A percentile compares a stretch with the other conserved stretches of the same genome.
Evolutionary conservation across 1,139 yeast species (phyloP).

Genomic region (Geotrichum candidum): DNA sequence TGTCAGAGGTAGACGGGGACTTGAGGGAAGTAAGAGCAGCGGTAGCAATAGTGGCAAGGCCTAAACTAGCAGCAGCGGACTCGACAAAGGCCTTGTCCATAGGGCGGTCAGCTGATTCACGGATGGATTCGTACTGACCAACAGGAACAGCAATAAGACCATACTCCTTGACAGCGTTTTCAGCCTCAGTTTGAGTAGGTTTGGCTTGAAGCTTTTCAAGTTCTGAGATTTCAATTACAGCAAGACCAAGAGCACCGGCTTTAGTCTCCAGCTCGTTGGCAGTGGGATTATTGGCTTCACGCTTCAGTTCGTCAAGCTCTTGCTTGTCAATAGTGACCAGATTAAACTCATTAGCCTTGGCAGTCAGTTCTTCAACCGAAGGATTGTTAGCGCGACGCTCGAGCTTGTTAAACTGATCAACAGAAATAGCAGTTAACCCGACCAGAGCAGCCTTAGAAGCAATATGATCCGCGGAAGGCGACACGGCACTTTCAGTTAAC

Average conservation of each 20-base stretch:
- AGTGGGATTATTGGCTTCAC: conserved; percentile 24
- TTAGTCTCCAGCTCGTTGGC: conserved; percentile 34
- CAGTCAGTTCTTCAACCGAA: conserved; percentile 11
- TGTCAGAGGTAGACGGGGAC: conserved; percentile 21
- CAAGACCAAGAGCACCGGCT: conserved; percentile 37
- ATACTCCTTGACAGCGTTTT: conserved; percentile 10
- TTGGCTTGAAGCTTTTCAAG: conserved; percentile 22
- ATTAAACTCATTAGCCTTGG: conserved; percentile 1
- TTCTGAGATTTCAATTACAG: neutral
- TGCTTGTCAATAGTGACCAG: conserved; percentile 9
- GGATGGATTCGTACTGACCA: conserved; percentile 29
- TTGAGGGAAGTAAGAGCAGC: conserved; percentile 28
- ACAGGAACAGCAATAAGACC: conserved; percentile 20
- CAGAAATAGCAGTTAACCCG: conserved; percentile 39
- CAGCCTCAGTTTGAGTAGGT: conserved; percentile 16
- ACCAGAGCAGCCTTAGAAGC: conserved; percentile 16
- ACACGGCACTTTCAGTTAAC: neutral
- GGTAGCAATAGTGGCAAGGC: conserved; percentile 36
- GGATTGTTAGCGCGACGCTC: conserved; percentile 11
- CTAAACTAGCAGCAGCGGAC: conserved; percentile 35
- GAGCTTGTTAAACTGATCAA: conserved; percentile 25
- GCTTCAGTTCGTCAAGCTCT: conserved; percentile 19
- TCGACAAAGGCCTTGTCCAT: conserved; percentile 27
- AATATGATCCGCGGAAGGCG: conserved; percentile 6
- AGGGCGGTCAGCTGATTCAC: conserved; percentile 31